Evolutionary conservation across 2,329 filamentous ascomycete species (phyloP), one percentile per base, ranked within the genome.

Genomic region (Pleomassaria siparia): DNA sequence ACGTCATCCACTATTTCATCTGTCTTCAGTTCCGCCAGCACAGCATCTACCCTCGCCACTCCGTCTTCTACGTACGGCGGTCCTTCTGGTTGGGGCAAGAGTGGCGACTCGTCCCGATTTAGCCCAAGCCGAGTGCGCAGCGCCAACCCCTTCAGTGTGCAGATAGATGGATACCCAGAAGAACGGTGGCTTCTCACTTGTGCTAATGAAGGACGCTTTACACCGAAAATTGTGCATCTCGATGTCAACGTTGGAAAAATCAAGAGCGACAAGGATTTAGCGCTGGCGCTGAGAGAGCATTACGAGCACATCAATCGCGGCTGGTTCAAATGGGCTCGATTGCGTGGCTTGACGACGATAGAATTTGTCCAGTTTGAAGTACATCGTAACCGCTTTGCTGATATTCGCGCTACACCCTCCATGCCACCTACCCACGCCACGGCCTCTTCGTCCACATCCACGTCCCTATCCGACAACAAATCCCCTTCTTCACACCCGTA

Each of bases 291-390:
- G 7, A 55, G 66, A 29, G 56, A 63, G 13, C 66, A 71, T 43
- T 70, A 71, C 42, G 58, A 64, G 41, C 56, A 63, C 18, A 44
- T 71, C 8, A 69, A 72, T 39, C 51, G 54, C 7, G 53, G 54
- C 25, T 70, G 66, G 69, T 58, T 61, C 30, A 61, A 62, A 13
- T 55, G 61, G 46, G 53, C 69, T 13, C 59, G 63, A 15, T 47
- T 73, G 16, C 57, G 71, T 8, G 70, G 70, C 2, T 51, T 73
- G 7, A 62, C 56, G 1, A 70, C 62, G 1, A 71, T 73, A 44
- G 59, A 69, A 13, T 73, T 73, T 40, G 67, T 71, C 32, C 46
- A 47, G 50, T 71, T 71, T 44, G 67, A 73, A 56, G 66, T 72
- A 8, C 70, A 72, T 46, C 66, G 66, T 11, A 72, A 72, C 46